Percentiles rank a stretch among this genome's conserved stretches.
phyloP scores from a whole-genome alignment of 2,329 filamentous ascomycete species.

The Trichoderma citrinoviride region DNA sequence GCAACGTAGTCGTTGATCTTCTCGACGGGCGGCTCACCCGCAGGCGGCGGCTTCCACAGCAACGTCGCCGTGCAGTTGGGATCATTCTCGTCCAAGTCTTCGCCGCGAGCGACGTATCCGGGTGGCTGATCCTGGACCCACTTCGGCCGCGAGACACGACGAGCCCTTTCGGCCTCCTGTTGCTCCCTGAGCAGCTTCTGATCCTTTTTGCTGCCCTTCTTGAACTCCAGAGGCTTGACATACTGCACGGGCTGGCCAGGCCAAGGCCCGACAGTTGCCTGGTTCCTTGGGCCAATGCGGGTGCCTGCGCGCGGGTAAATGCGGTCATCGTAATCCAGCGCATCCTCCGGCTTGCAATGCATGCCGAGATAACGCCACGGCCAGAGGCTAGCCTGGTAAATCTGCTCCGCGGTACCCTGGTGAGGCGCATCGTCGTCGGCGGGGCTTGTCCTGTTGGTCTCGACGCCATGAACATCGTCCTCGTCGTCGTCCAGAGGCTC shows the following conservation, averaged over 20 bases:
- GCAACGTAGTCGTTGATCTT: conserved; percentile 76
- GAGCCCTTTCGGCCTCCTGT: conserved; percentile 76
- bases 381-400: conserved; percentile 91
- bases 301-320: conserved; percentile 96
- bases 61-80: conserved; percentile 71
- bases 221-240: conserved; percentile 82
- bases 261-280: conserved; percentile 83
- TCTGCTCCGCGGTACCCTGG: conserved; percentile 75
- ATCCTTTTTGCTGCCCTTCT: conserved; percentile 77
- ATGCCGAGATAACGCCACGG: conserved; percentile 94
- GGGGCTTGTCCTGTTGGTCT: conserved; percentile 64
- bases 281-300: conserved; percentile 83
- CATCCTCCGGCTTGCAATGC: conserved; percentile 93
- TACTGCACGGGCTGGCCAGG: conserved; percentile 83
- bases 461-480: conserved; percentile 56
- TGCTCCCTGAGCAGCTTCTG: conserved; percentile 77
- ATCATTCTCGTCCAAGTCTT: conserved; percentile 70
- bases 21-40: conserved; percentile 49
- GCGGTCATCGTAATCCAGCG: conserved; percentile 92
- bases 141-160: conserved; percentile 78
- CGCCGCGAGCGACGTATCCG: conserved; percentile 81
- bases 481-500: conserved; percentile 68
- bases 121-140: conserved; percentile 90
- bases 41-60: conserved; percentile 72
- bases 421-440: conserved; percentile 55